Evolutionary conservation across 768 basidiomycete genomes (phyloP).

Genomic region (Tricholoma flavovirens): DNA sequence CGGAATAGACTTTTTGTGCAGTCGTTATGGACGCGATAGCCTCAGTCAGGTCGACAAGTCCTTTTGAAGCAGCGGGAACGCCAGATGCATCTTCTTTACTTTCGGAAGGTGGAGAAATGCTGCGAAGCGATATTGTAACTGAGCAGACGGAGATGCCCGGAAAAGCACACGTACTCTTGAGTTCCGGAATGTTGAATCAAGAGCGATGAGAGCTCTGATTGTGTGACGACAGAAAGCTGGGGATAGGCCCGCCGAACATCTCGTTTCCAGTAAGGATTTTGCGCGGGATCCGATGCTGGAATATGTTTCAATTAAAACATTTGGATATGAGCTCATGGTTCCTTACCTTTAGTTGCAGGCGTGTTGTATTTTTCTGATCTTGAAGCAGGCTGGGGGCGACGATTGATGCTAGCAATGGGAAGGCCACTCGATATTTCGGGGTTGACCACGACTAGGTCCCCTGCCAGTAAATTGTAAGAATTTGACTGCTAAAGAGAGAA

Average conservation of each 20-base stretch:
- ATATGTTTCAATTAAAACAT: slow-evolving; percentile 1
- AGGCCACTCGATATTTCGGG: slow-evolving; percentile 90
- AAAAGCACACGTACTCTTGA: slow-evolving; percentile 47
- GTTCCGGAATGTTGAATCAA: slow-evolving; percentile 73
- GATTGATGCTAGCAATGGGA: slow-evolving; percentile 64
- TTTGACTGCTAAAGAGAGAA: neutral
- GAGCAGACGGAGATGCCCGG: neutral
- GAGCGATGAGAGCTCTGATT: slow-evolving; percentile 72
- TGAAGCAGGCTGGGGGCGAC: slow-evolving; percentile 86
- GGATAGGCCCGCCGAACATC: slow-evolving; percentile 91
- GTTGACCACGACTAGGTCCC: slow-evolving; percentile 78
- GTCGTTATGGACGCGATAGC: slow-evolving; percentile 66
- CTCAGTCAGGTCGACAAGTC: slow-evolving; percentile 56
- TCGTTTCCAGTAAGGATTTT: slow-evolving; percentile 95
- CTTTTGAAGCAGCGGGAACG: slow-evolving; percentile 39
- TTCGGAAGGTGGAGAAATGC: slow-evolving; percentile 49
- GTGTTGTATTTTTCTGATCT: slow-evolving; percentile 82
- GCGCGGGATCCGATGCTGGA: slow-evolving; percentile 78
- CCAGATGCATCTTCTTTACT: slow-evolving; percentile 25
- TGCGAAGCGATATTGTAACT: slow-evolving; percentile 17
- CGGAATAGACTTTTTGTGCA: slow-evolving; percentile 51
- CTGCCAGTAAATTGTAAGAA: slow-evolving; percentile 33
- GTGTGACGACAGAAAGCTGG: slow-evolving; percentile 85
- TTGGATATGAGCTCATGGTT: neutral
- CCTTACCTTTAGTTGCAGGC: slow-evolving; percentile 82